Evolutionary conservation across 2,329 filamentous ascomycete species (phyloP).

Genomic region (Harringtonia lauricola): DNA sequence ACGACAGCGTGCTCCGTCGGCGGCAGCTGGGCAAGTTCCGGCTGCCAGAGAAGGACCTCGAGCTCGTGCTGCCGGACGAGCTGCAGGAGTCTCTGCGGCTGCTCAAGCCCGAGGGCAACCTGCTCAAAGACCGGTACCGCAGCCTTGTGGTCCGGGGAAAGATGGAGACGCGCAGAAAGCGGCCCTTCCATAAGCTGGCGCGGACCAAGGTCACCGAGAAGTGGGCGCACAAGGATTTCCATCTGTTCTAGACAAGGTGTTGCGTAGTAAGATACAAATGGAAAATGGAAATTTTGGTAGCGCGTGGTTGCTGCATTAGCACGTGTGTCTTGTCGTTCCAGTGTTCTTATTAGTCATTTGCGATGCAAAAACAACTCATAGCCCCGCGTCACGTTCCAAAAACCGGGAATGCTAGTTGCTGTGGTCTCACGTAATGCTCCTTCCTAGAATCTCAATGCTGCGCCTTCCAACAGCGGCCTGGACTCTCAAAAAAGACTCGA

Average conservation of each 20-base stretch:
- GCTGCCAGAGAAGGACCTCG: conserved; percentile 67
- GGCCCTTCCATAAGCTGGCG: conserved; percentile 72
- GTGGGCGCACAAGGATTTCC: conserved; percentile 96
- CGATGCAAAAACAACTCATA: no score
- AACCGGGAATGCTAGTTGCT: no score
- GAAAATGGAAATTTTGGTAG: no score
- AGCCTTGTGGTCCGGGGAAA: conserved; percentile 83
- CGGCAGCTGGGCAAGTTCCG: conserved; percentile 63
- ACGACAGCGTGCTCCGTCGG: conserved; percentile 55
- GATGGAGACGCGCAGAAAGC: conserved; percentile 69
- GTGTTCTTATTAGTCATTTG: no score
- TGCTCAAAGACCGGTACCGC: conserved; percentile 84
- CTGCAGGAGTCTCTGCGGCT: conserved; percentile 69
- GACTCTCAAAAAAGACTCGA: no score
- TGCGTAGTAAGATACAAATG: no score
- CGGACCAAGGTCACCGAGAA: conserved; percentile 83
- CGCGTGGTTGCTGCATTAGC: no score
- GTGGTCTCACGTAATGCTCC: no score
- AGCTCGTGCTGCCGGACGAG: conserved; percentile 75
- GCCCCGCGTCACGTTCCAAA: no score
- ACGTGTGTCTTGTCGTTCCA: no score
- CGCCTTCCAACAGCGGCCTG: no score
- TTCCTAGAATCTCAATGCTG: no score
- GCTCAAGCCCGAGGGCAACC: conserved; percentile 89
- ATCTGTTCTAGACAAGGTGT: conserved; percentile 27